Base-by-base conservation (phyloP, 1,139 yeast species). In the Geotrichum carabidarum region DNA sequence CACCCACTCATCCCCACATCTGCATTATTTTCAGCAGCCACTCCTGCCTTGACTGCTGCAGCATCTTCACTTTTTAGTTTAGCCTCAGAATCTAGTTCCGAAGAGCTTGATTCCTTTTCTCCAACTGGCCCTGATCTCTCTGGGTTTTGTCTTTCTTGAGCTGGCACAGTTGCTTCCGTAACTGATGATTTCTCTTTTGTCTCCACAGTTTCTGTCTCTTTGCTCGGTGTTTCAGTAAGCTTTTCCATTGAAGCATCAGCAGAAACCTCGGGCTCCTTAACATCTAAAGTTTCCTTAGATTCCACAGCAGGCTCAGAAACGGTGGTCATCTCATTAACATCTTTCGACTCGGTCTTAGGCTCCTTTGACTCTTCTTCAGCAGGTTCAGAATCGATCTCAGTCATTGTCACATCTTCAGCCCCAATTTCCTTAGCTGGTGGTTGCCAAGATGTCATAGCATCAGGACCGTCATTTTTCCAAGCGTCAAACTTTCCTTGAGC, bases 401-500 rank as follows among this genome's bases (percentile, higher is more conserved):
- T 34, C 38, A 34, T 32, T 2, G 41, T 17, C 8, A 44, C 42
- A 7, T 42, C 44, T 34, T 30, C 41, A 12, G 41, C 12, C 5
- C 34, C 37, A 11, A 8, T 8, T 30, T n/a, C 48, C 34, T 11
- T 27, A 5, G n/a, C 32, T 9, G 42, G 49, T 5, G 48, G 52
- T 14, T 45, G 32, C 53, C 52, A 53, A 9, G 38, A 44, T 14
- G 37, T 32, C 34, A 38, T 32, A 15, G 51, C 54, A 37, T 40
- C 47, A 18, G 59, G 58, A 3, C 54, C 58, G n/a, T 43, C 42
- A 17, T 40, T 41, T 32, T 44, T 43, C 60, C 60, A 56, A 18
- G 55, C 55, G 31, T 55, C 51, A 44, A 46, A 52, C 46, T 57
- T 52, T 14, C 50, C 55, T 27, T 48, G 54, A 34, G 67, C 65